Conservation (phyloP, 208 protist species). For the Crithidia expoeki region DNA sequence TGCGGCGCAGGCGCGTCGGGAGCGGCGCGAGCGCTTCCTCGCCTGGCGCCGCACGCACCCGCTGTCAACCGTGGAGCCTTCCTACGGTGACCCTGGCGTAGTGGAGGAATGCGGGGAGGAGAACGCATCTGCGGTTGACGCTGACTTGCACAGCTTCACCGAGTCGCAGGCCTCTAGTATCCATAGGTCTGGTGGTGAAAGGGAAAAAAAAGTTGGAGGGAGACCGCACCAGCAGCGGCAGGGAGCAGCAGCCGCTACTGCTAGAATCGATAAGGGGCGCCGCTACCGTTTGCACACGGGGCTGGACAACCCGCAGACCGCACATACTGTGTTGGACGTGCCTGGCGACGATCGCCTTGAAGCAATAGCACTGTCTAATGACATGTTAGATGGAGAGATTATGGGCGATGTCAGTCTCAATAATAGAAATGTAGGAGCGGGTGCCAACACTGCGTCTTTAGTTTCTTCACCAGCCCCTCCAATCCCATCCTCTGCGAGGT, state of each 20-base stretch:
- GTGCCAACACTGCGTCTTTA: too few species aligned
- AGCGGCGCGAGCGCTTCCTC: conserved; percentile 57
- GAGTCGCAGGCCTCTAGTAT: too few species aligned
- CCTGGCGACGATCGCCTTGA: not conserved
- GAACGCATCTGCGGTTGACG: not conserved
- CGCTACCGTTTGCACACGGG: conserved; percentile 78
- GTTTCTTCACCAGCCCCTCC: not conserved
- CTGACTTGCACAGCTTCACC: not conserved
- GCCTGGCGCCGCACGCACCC: conserved; percentile 56
- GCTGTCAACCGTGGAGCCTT: conserved; percentile 11
- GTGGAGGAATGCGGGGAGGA: not conserved
- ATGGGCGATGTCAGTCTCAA: not conserved
- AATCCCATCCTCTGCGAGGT: not conserved
- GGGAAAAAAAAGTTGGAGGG: too few species aligned
- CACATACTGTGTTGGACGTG: conserved; percentile 35
- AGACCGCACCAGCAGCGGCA: too few species aligned
- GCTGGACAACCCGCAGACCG: conserved; percentile 52
- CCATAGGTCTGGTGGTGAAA: too few species aligned
- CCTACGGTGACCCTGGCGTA: conserved; percentile 4
- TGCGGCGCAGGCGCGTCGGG: conserved; percentile 20
- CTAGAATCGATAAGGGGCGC: not conserved
- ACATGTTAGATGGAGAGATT: not conserved
- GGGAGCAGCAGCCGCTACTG: too few species aligned
- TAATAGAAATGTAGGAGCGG: not conserved
- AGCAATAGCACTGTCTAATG: not conserved